Conservation (phyloP, 23 red algal genomes). For the Cyanidium caldarium region DNA sequence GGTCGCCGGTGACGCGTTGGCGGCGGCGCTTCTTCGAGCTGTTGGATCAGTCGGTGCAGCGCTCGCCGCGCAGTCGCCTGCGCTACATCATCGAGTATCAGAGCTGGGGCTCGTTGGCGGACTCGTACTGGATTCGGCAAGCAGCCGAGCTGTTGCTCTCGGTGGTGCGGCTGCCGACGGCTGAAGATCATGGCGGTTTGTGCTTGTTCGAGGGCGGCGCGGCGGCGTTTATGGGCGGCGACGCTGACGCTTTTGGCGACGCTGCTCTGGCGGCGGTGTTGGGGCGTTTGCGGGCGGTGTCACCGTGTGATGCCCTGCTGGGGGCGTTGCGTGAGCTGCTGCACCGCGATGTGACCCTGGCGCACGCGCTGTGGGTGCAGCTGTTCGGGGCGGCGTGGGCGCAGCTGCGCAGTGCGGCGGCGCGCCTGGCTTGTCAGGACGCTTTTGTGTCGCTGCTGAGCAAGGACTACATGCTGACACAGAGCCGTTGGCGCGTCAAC, state of each 20-base stretch:
- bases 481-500: slow-evolving; percentile 36
- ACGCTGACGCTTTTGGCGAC: background rate
- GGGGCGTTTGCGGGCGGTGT: background rate
- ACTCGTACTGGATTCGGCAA: slow-evolving; percentile 84
- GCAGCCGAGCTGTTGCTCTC: slow-evolving; percentile 52
- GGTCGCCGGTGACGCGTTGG: slow-evolving; percentile 5
- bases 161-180: background rate
- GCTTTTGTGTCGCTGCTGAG: slow-evolving; percentile 26
- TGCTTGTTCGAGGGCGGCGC: too few relatives aligned
- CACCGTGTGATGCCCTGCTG: slow-evolving; percentile 9
- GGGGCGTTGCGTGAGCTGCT: slow-evolving; percentile 26
- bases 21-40: slow-evolving; percentile 44
- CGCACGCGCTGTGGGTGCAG: slow-evolving; percentile 19
- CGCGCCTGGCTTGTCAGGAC: slow-evolving; percentile 16
- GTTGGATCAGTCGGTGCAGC: slow-evolving; percentile 16
- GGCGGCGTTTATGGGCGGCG: background rate
- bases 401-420: background rate
- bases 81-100: slow-evolving; percentile 55
- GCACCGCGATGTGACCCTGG: slow-evolving; percentile 33
- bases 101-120: slow-evolving; percentile 68
- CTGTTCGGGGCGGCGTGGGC: slow-evolving; percentile 44
- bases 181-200: too few relatives aligned
- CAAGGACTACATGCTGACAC: slow-evolving; percentile 57
- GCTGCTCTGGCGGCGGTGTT: background rate
- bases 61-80: slow-evolving; percentile 22